Evolutionary conservation across 306 rosid genomes (phyloP).

Genomic region (Lablab purpureus): DNA sequence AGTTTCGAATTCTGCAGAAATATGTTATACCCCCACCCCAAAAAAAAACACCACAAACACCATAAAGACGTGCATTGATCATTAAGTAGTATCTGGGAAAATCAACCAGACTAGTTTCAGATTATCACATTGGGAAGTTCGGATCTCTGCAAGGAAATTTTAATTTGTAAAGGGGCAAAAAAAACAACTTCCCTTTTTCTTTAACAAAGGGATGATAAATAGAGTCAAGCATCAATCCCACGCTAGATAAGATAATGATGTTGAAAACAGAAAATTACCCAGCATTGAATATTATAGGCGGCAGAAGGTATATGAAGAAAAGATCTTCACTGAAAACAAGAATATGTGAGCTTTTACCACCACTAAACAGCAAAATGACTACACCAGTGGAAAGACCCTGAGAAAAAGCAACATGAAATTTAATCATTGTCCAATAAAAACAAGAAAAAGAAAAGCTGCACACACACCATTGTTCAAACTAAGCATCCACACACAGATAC

Average conservation of each 20-base stretch:
- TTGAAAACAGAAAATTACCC: slow-evolving; percentile 64
- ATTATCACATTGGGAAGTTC: neutral
- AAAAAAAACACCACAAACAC: neutral
- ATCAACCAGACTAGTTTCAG: slow-evolving; percentile 22
- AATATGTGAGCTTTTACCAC: slow-evolving; percentile 90
- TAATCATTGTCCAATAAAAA: slow-evolving; percentile 29
- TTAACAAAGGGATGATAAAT: slow-evolving; percentile 8
- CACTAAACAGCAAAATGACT: slow-evolving; percentile 77
- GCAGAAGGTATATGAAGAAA: slow-evolving; percentile 96
- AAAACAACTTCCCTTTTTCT: neutral
- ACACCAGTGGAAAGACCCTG: slow-evolving; percentile 90
- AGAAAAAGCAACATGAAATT: slow-evolving; percentile 46
- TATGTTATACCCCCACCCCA: neutral
- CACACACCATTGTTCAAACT: slow-evolving; percentile 18
- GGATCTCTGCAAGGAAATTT: slow-evolving; percentile 5
- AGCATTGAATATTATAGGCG: slow-evolving; percentile 96
- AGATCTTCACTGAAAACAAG: slow-evolving; percentile 97
- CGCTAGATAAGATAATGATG: neutral
- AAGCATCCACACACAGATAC: slow-evolving; percentile 11
- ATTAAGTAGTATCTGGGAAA: neutral
- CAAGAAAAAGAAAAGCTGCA: neutral
- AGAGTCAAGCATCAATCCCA: slow-evolving; percentile 8
- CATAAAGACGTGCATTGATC: slow-evolving; percentile 23
- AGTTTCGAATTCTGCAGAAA: neutral
- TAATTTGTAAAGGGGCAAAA: slow-evolving; percentile 25